Conservation (phyloP, 2,329 filamentous ascomycete genomes). For the Penicillium olsonii region DNA sequence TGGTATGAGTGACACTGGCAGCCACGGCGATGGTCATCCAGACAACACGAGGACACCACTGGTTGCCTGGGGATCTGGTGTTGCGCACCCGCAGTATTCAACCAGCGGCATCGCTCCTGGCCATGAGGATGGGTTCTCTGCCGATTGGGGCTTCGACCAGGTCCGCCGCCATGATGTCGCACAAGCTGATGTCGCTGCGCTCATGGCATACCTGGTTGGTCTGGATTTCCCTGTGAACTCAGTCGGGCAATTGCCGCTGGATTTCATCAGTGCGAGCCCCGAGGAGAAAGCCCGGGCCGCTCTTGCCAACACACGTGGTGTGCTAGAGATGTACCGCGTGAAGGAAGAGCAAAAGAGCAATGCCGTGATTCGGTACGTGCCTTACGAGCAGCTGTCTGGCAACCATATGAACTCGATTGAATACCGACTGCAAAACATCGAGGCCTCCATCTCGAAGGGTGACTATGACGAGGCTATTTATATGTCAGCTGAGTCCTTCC, state of each 20-base stretch:
- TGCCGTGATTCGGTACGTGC: conserved; percentile 73
- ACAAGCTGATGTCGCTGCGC: conserved; percentile 89
- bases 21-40: conserved; percentile 94
- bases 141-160: conserved; percentile 80
- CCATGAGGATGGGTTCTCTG: conserved; percentile 83
- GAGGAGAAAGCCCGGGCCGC: conserved; percentile 81
- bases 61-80: conserved; percentile 89
- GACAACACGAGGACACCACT: conserved; percentile 95
- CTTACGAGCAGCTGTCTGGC: conserved; percentile 70
- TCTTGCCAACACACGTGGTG: conserved; percentile 79
- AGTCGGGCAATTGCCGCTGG: conserved; percentile 85
- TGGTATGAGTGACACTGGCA: conserved; percentile 99
- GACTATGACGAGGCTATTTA: conserved; percentile 76
- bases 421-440: conserved; percentile 68
- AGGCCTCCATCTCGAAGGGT: conserved; percentile 64
- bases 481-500: conserved; percentile 74
- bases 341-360: conserved; percentile 84
- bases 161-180: conserved; percentile 86
- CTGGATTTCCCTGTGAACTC: conserved; percentile 93
- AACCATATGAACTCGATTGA: conserved; percentile 62
- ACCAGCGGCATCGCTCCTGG: conserved; percentile 65
- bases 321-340: conserved; percentile 93
- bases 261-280: conserved; percentile 72
- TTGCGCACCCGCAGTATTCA: conserved; percentile 70
- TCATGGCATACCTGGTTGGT: conserved; percentile 92